Conservation (phyloP, 805 yeast species). For the Nakazawaea molendinolei region DNA sequence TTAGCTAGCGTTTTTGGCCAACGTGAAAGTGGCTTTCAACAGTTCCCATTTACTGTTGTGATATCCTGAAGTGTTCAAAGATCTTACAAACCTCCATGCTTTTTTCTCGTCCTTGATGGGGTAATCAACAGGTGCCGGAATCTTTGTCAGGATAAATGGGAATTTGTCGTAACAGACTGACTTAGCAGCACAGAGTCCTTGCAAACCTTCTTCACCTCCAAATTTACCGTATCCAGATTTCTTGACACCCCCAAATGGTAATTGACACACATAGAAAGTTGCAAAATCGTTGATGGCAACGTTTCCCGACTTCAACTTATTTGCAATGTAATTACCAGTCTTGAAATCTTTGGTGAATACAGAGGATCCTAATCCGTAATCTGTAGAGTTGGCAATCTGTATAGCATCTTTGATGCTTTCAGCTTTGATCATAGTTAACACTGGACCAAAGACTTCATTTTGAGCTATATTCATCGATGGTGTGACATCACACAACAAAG, state of each 20-base stretch:
- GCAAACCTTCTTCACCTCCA: slow-evolving; percentile 95
- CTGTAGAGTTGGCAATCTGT: slow-evolving; percentile 72
- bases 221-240: slow-evolving; percentile 97
- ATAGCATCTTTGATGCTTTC: slow-evolving; percentile 59
- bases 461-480: slow-evolving; percentile 73
- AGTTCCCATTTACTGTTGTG: slow-evolving; percentile 68
- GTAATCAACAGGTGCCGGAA: slow-evolving; percentile 87
- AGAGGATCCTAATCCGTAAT: slow-evolving; percentile 88
- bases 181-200: slow-evolving; percentile 83
- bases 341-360: slow-evolving; percentile 66
- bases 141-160: slow-evolving; percentile 70
- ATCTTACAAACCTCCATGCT: slow-evolving; percentile 85
- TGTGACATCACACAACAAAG: slow-evolving; percentile 77
- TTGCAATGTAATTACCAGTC: slow-evolving; percentile 57
- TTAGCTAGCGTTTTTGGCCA: slow-evolving; percentile 48
- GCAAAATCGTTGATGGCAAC: slow-evolving; percentile 98
- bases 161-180: slow-evolving; percentile 81
- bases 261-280: slow-evolving; percentile 88
- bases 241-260: slow-evolving; percentile 93
- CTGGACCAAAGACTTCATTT: slow-evolving; percentile 93
- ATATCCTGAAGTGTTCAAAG: slow-evolving; percentile 81
- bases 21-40: slow-evolving; percentile 43
- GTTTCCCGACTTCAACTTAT: slow-evolving; percentile 70
- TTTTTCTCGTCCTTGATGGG: slow-evolving; percentile 75
- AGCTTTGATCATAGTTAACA: slow-evolving; percentile 75